phyloP scores from a whole-genome alignment of 2,329 filamentous ascomycete genomes.

The Paecilomyces sp. region DNA sequence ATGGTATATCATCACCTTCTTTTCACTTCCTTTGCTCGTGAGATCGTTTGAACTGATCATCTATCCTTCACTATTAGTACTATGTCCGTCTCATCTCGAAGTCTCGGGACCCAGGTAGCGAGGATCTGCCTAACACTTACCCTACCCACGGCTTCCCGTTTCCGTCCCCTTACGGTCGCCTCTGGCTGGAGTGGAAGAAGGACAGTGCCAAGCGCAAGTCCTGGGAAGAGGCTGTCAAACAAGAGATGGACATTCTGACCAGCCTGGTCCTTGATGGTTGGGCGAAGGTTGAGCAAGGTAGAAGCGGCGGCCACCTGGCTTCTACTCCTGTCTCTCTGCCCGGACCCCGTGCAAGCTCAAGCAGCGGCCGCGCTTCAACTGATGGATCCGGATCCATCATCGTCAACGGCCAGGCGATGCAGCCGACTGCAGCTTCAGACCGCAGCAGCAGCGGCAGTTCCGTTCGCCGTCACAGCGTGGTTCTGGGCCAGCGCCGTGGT shows the following conservation, averaged over 20 bases:
- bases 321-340: neutral
- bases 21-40: neutral
- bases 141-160: constrained; percentile 9
- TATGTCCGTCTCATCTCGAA: constrained; percentile 18
- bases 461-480: neutral
- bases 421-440: neutral
- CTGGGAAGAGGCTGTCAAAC: constrained; percentile 16
- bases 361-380: neutral
- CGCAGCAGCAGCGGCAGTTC: neutral
- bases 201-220: constrained; percentile 7
- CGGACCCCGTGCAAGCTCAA: neutral
- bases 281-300: constrained; percentile 7
- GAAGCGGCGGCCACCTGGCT: neutral
- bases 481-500: neutral
- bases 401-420: neutral
- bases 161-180: constrained; percentile 18
- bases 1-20: constrained; percentile 16
- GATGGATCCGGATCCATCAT: neutral
- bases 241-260: constrained; percentile 15
- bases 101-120: constrained; percentile 5
- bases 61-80: constrained; percentile 11
- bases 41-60: neutral
- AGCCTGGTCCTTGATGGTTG: constrained; percentile 15
- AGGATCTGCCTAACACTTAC: constrained; percentile 13
- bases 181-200: constrained; percentile 22